phyloP scores from a whole-genome alignment of 176 grass and related monocot genomes.

The Secale cereale region DNA sequence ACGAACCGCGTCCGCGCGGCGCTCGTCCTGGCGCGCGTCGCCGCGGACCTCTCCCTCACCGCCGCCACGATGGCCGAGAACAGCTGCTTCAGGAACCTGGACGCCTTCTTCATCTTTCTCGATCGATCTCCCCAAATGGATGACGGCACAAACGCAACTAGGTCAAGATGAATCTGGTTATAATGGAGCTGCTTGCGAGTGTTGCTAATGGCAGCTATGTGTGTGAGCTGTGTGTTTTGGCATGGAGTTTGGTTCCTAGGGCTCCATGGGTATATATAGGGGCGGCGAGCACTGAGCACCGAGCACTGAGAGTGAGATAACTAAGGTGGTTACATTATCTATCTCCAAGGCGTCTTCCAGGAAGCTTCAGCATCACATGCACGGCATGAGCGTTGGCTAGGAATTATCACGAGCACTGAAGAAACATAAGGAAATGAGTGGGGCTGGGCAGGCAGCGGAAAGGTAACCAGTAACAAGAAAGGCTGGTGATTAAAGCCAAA shows the following conservation, averaged over 20 bases:
- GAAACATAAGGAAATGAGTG: not conserved
- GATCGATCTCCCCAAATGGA: not conserved
- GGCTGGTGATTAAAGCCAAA: conserved; percentile 41
- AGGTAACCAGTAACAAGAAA: conserved; percentile 13
- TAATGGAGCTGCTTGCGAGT: not conserved
- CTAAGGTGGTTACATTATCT: not conserved
- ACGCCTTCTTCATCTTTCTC: conserved; percentile 81
- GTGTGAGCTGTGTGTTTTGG: conserved; percentile 32
- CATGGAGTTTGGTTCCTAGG: conserved; percentile 56
- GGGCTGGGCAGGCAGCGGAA: not conserved
- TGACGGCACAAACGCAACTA: not conserved
- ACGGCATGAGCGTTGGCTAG: not conserved
- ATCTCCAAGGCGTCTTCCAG: conserved; percentile 12
- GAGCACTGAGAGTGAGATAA: not conserved
- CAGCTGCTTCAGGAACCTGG: conserved; percentile 73
- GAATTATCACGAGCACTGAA: conserved; percentile 36
- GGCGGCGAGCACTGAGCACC: not conserved
- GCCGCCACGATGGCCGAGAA: conserved; percentile 42
- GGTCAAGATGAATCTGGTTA: not conserved
- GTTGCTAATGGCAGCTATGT: not conserved
- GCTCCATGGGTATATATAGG: conserved; percentile 71
- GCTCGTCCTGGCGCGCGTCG: conserved; percentile 60
- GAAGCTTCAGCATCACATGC: conserved; percentile 54
- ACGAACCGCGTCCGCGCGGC: conserved; percentile 57
- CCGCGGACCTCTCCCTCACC: conserved; percentile 57